Base-by-base conservation (phyloP, 164 flowering plant genomes). In the Tetrastigma voinierianum region DNA sequence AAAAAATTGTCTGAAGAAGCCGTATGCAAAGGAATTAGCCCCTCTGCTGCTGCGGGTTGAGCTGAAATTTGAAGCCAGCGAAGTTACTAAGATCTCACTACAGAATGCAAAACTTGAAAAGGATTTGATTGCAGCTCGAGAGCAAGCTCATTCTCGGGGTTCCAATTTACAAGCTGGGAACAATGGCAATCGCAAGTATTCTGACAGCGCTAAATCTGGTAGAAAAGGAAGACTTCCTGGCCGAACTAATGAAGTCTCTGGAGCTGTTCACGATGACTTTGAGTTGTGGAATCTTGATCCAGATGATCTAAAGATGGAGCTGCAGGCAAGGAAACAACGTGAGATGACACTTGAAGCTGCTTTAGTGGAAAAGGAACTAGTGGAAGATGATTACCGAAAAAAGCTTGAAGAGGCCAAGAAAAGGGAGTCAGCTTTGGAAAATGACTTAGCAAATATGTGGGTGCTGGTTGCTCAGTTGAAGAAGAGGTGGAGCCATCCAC, bases 31-130 rank as follows among this genome's bases (percentile, higher is more conserved):
- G 75, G 97, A 96, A 77, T 70, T 96, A 57, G 99, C 99, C 1
- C 99, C 1, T 96, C 99, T 79, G 98, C 99, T 79, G 99, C 99
- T 58, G 99, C 99, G n/a, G n/a, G 89, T 90, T 51, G 98, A 93
- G 79, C 77, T 96, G 62, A 96, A 96, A 74, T 91, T 91, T 72
- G 79, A 93, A 83, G 97, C 99, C 51, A 83, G 85, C 72, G 98
- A 96, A 78, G 91, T 96, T 46, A 90, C 97, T 8, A 93, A 89
- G 78, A 86, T 96, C 13, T 96, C 99, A 10, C 15, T 91, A 57
- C 93, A 86, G 68, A 96, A 91, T 68, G 83, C 90, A 52, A 93
- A 87, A 72, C 78, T 88, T 19, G 96, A 87, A 68, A 93, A 93
- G 61, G 97, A 93, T 68, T 67, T 91, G 65, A 66, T 76, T 63